phyloP scores from a whole-genome alignment of 75 land plant genomes.

The Cupressus sempervirens region DNA sequence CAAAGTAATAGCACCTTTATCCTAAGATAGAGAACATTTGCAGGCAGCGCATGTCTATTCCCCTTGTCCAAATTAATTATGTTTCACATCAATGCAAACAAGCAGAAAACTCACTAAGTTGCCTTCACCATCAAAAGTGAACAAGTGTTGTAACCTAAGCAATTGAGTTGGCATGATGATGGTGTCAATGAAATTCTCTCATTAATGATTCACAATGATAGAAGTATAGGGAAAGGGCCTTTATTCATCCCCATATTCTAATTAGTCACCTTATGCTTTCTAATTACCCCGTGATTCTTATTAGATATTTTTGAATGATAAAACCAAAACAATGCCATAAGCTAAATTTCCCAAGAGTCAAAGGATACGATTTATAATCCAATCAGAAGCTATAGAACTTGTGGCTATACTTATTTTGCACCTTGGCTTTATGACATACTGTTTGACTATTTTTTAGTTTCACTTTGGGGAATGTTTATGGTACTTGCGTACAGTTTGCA shows the following conservation, averaged over 20 bases:
- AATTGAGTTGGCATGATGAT: background rate
- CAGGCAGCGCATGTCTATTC: background rate
- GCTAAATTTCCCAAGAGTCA: background rate
- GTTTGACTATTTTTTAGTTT: background rate
- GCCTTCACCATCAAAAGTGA: background rate
- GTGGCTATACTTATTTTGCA: background rate
- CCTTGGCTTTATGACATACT: background rate
- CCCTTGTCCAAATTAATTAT: background rate
- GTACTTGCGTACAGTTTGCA: background rate
- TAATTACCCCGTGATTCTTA: background rate
- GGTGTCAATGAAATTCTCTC: background rate
- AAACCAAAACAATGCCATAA: background rate
- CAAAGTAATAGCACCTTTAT: too few relatives aligned
- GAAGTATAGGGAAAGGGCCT: background rate
- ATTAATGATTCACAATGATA: background rate
- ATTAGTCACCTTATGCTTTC: background rate
- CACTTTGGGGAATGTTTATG: background rate
- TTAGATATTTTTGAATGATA: too few relatives aligned
- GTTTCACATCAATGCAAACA: too few relatives aligned
- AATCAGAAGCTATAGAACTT: background rate
- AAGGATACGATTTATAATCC: background rate
- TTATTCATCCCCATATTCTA: background rate
- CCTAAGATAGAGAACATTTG: background rate
- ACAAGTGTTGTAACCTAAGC: background rate
- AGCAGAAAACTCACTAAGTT: background rate